A percentile compares a stretch with the other conserved stretches of the same genome.
Evolutionary conservation across 352 stramenopile species (phyloP).

Genomic region (Phytophthora cactorum): DNA sequence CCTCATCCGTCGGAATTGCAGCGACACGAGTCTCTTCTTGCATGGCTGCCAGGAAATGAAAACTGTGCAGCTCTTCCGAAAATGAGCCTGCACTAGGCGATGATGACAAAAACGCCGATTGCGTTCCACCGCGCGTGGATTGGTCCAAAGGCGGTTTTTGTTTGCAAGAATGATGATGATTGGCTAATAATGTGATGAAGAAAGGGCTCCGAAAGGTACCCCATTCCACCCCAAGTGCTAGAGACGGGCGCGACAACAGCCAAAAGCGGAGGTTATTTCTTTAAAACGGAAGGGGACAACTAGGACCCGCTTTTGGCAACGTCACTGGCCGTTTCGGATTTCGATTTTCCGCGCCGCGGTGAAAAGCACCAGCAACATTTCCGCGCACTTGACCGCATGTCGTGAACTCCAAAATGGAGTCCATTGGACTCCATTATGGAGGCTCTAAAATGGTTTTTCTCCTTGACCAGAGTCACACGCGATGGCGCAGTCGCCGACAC

Average conservation of each 20-base stretch:
- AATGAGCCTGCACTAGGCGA: constrained; percentile 16
- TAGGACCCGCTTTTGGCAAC: no score
- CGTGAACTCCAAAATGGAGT: no score
- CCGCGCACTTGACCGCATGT: no score
- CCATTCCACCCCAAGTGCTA: constrained; percentile 24
- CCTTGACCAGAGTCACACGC: background rate
- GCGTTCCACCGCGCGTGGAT: background rate
- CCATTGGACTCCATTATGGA: no score
- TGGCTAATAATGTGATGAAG: constrained; percentile 8
- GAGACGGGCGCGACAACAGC: background rate
- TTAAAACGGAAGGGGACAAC: no score
- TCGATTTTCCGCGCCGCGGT: no score
- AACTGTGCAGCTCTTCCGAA: constrained; percentile 11
- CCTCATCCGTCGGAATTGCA: constrained; percentile 11
- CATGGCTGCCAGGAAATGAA: constrained; percentile 1
- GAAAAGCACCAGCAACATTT: no score
- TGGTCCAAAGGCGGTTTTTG: constrained; percentile 5
- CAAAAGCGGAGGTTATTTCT: no score
- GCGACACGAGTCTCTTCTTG: constrained; percentile 4
- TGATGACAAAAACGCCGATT: constrained; percentile 16
- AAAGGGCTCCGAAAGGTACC: constrained; percentile 3
- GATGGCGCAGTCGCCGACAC: background rate
- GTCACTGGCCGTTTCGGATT: no score
- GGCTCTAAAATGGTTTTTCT: no score
- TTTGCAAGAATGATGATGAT: constrained; percentile 10